Conservation (phyloP, 495 filamentous ascomycete genomes). For the Chaetomium fimeti region DNA sequence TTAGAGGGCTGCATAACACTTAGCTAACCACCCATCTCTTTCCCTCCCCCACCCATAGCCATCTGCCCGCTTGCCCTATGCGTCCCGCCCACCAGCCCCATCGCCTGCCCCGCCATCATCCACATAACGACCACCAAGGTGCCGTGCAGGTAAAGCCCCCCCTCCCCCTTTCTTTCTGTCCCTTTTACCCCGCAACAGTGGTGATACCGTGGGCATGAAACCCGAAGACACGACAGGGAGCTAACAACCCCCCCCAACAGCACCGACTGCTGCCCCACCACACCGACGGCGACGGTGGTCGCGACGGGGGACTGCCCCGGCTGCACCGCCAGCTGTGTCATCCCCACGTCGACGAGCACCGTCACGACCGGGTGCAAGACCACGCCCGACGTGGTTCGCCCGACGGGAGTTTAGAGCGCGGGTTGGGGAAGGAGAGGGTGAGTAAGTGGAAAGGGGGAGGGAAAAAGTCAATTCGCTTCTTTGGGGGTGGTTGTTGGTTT, state of each 20-base stretch:
- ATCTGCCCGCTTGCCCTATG: conserved; percentile 13
- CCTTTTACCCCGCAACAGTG: background rate
- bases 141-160: conserved; percentile 33
- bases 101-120: conserved; percentile 33
- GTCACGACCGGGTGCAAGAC: conserved; percentile 40
- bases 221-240: background rate
- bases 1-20: background rate
- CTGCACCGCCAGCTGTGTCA: conserved; percentile 34
- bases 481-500: background rate
- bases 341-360: conserved; percentile 41
- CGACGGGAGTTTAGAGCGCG: conserved; percentile 23
- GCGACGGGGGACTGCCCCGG: conserved; percentile 30
- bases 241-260: conserved; percentile 13
- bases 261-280: conserved; percentile 44
- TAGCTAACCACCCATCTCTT: background rate
- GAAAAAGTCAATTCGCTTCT: background rate
- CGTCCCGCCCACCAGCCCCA: conserved; percentile 4
- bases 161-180: no score
- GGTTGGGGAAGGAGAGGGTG: background rate
- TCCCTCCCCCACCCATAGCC: background rate
- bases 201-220: no score
- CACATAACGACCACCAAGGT: conserved; percentile 33
- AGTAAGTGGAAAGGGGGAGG: background rate
- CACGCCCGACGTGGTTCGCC: background rate
- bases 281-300: conserved; percentile 36